phyloP scores from a whole-genome alignment of 176 grass and related monocot genomes.

The Musa schizocarpa region DNA sequence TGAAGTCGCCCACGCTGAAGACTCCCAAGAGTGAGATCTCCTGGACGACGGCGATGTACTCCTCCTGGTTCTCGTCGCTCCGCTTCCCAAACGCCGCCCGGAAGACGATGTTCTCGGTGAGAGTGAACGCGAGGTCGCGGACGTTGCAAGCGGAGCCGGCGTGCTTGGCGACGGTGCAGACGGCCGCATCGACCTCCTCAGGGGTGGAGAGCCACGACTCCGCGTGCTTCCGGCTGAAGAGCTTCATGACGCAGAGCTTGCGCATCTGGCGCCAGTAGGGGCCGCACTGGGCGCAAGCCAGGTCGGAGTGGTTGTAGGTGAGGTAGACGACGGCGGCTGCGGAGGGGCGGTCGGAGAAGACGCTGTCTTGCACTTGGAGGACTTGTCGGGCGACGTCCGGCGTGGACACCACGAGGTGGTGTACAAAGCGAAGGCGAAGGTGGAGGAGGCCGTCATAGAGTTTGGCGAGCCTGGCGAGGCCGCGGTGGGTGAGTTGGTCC shows the following conservation, averaged over 20 bases:
- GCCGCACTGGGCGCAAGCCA: conserved; percentile 94
- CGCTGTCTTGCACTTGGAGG: conserved; percentile 81
- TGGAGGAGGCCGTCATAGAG: conserved; percentile 57
- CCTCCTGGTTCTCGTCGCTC: conserved; percentile 37
- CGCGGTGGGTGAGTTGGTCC: conserved; percentile 88
- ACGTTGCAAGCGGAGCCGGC: conserved; percentile 41
- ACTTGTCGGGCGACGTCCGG: conserved; percentile 75
- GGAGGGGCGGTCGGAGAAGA: conserved; percentile 74
- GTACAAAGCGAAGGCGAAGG: conserved; percentile 50
- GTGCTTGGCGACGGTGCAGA: conserved; percentile 31
- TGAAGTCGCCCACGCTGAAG: conserved; percentile 79
- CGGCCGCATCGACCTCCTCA: conserved; percentile 37
- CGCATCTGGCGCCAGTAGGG: conserved; percentile 95
- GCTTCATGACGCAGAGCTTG: conserved; percentile 79
- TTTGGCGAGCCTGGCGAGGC: conserved; percentile 55
- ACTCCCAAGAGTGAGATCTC: conserved; percentile 84
- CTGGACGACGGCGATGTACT: conserved; percentile 76
- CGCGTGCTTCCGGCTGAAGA: conserved; percentile 72
- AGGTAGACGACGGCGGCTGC: conserved; percentile 62
- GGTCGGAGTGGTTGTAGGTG: conserved; percentile 68
- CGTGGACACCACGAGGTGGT: conserved; percentile 62
- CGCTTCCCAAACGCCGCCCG: conserved; percentile 65
- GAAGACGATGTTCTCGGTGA: conserved; percentile 74
- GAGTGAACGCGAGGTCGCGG: conserved; percentile 63
- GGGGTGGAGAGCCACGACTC: conserved; percentile 70